Evolutionary conservation across 495 filamentous ascomycete genomes (phyloP).

Genomic region (Hypoxylon rickii): DNA sequence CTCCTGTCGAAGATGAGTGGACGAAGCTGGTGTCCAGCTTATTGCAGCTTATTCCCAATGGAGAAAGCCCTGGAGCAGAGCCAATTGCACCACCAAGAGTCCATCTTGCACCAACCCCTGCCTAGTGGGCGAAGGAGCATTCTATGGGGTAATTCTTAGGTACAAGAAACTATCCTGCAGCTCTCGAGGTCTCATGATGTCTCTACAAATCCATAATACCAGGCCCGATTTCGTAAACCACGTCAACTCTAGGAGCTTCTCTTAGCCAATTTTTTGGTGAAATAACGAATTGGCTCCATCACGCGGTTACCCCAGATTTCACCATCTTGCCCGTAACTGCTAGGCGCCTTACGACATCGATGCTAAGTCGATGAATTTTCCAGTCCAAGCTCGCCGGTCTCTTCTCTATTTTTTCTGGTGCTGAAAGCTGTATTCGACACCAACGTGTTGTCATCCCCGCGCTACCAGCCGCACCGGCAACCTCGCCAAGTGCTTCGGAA

Average conservation of each 20-base stretch:
- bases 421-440: not conserved
- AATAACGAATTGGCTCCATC: constrained; percentile 38
- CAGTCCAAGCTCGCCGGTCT: constrained; percentile 4
- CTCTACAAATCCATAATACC: too few species aligned
- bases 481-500: too few species aligned
- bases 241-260: constrained; percentile 25
- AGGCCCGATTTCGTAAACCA: constrained; percentile 41
- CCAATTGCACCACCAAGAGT: constrained; percentile 27
- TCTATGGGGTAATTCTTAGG: constrained; percentile 47
- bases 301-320: constrained; percentile 42
- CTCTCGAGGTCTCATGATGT: constrained; percentile 37
- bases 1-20: not conserved
- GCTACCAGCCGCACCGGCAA: too few species aligned
- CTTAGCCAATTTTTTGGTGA: constrained; percentile 31
- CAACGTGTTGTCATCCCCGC: constrained; percentile 24
- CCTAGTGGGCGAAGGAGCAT: constrained; percentile 34
- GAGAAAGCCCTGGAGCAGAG: constrained; percentile 10
- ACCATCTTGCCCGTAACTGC: constrained; percentile 38
- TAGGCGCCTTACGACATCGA: constrained; percentile 29
- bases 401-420: constrained; percentile 6
- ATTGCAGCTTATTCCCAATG: too few species aligned
- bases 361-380: constrained; percentile 28
- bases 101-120: constrained; percentile 25
- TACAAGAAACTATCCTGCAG: constrained; percentile 34
- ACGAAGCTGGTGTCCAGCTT: too few species aligned